phyloP scores from a whole-genome alignment of 2,329 filamentous ascomycete genomes.

The Biscogniauxia mediterranea region DNA sequence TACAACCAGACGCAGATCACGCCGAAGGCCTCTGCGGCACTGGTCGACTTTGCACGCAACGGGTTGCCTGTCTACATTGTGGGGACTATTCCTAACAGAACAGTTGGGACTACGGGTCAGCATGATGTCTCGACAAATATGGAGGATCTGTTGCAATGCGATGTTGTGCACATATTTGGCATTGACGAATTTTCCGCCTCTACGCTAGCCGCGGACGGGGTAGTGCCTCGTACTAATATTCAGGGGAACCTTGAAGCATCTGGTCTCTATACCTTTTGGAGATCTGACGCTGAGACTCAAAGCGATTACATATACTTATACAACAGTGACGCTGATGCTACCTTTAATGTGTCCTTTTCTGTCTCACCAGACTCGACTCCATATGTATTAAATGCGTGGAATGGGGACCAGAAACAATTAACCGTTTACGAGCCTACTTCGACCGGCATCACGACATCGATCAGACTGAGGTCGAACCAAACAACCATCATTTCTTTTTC shows the following conservation, averaged over 20 bases:
- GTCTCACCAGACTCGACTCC: background rate
- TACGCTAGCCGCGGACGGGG: background rate
- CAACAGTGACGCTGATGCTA: constrained; percentile 4
- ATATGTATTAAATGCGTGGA: constrained; percentile 5
- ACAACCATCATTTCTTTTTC: constrained; percentile 3
- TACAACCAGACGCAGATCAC: constrained; percentile 21
- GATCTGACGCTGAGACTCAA: background rate
- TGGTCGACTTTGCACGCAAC: constrained; percentile 17
- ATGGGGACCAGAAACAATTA: background rate
- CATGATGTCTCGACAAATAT: constrained; percentile 6
- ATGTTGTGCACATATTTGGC: background rate
- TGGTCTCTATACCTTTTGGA: constrained; percentile 8
- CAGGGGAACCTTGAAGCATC: background rate
- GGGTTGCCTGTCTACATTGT: constrained; percentile 25
- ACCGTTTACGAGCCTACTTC: background rate
- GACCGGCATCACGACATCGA: constrained; percentile 1
- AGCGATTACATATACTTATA: constrained; percentile 8
- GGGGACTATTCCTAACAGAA: constrained; percentile 5
- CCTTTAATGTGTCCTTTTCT: constrained; percentile 5
- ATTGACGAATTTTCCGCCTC: constrained; percentile 3
- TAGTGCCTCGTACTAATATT: constrained; percentile 4
- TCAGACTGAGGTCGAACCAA: constrained; percentile 2
- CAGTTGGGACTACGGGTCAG: constrained; percentile 4
- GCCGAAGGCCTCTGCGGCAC: constrained; percentile 11
- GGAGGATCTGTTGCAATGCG: constrained; percentile 1